Percentiles rank a stretch among this genome's conserved stretches.
phyloP scores from a whole-genome alignment of 2,329 filamentous ascomycete genomes.

The Endothia cerciana region DNA sequence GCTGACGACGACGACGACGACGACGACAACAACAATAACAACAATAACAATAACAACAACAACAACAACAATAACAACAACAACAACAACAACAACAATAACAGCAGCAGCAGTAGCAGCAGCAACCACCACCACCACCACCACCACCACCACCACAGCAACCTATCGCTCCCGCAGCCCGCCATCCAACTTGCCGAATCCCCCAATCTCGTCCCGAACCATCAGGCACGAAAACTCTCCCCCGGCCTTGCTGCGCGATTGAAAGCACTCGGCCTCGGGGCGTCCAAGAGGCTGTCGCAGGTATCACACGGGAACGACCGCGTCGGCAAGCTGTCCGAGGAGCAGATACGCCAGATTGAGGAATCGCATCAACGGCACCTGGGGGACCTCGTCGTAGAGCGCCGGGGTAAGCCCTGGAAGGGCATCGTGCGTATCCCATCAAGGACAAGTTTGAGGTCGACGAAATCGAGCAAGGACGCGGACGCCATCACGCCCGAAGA shows the following conservation, averaged over 20 bases:
- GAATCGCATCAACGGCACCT: constrained; percentile 51
- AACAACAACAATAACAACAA: constrained; percentile 30
- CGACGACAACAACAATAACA: constrained; percentile 32
- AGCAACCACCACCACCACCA: constrained; percentile 11
- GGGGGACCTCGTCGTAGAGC: constrained; percentile 56
- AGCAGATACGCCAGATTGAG: constrained; percentile 72
- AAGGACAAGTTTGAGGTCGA: constrained; percentile 36
- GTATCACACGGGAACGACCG: constrained; percentile 45
- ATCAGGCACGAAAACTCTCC: constrained; percentile 59
- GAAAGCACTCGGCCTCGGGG: constrained; percentile 66
- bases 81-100: constrained; percentile 31
- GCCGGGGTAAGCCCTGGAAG: constrained; percentile 74
- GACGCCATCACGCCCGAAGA: constrained; percentile 28
- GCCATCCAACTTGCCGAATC: constrained; percentile 29
- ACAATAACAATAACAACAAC: constrained; percentile 28
- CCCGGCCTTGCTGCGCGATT: constrained; percentile 68
- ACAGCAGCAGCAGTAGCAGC: constrained; percentile 29
- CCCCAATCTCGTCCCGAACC: constrained; percentile 34
- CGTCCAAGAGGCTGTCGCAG: constrained; percentile 44
- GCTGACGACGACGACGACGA: constrained; percentile 23
- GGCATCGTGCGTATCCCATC: constrained; percentile 60
- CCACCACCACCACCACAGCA: constrained; percentile 11
- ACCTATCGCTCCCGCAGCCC: no score
- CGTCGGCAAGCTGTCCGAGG: constrained; percentile 71
- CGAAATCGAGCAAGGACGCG: constrained; percentile 26